phyloP scores from a whole-genome alignment of 768 basidiomycete genomes.

The Leccinum boreale region DNA sequence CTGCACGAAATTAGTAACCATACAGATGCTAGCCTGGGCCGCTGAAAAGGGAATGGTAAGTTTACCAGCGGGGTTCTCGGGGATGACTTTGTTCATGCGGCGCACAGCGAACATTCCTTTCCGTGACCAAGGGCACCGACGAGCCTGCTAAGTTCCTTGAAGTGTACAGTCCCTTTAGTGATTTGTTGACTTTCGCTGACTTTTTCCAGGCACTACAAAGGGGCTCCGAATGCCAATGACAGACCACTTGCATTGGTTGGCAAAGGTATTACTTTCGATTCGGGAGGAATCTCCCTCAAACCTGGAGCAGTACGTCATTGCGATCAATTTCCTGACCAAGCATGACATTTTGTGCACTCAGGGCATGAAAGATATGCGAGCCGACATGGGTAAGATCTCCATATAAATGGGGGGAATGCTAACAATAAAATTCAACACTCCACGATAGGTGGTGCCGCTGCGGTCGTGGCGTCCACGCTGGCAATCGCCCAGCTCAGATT shows the following conservation, averaged over 20 bases:
- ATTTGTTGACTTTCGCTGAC: background rate
- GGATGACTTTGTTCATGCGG: background rate
- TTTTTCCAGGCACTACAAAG: slow-evolving; percentile 68
- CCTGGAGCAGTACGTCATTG: slow-evolving; percentile 52
- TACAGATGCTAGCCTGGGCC: slow-evolving; percentile 61
- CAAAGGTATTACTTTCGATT: slow-evolving; percentile 89
- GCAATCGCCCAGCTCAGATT: slow-evolving; percentile 79
- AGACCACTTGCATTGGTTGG: slow-evolving; percentile 76
- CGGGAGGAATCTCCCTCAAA: slow-evolving; percentile 86
- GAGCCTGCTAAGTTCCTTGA: slow-evolving; percentile 88
- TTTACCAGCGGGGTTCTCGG: background rate
- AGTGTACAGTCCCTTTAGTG: slow-evolving; percentile 45
- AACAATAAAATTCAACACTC: background rate
- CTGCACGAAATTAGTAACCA: background rate
- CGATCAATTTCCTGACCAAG: background rate
- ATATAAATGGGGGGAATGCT: no score
- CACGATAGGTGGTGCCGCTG: slow-evolving; percentile 66
- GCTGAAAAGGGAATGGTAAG: slow-evolving; percentile 77
- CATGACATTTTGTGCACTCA: slow-evolving; percentile 23
- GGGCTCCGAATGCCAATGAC: slow-evolving; percentile 52
- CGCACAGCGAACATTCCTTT: slow-evolving; percentile 73
- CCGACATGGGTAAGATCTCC: slow-evolving; percentile 69
- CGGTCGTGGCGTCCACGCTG: slow-evolving; percentile 66
- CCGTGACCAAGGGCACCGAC: slow-evolving; percentile 76
- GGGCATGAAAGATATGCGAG: slow-evolving; percentile 85